Conservation (phyloP, 2,329 filamentous ascomycete genomes). For the Neofusicoccum sp. region DNA sequence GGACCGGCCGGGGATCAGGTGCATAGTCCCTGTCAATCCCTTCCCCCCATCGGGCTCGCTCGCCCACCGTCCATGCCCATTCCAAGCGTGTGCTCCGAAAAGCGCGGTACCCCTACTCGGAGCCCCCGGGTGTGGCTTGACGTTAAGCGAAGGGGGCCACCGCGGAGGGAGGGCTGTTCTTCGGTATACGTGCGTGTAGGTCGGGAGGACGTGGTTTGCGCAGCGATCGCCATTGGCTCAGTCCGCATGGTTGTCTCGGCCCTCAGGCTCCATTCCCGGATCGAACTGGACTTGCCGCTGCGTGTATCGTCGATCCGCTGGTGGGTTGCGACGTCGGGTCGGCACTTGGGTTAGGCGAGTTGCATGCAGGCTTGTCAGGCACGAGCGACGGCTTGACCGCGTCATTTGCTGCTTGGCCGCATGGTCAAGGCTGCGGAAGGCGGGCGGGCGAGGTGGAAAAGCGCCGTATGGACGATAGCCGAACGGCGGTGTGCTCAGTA, state of each 20-base stretch:
- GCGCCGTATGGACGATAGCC: not conserved
- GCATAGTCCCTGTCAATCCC: conserved; percentile 10
- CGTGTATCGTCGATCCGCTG: not conserved
- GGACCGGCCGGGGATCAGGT: not conserved
- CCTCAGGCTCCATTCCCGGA: not conserved
- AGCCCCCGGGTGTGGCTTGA: not conserved
- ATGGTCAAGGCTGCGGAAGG: not conserved
- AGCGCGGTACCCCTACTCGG: not conserved
- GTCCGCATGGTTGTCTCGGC: not conserved
- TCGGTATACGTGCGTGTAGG: not conserved
- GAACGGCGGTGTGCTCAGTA: not conserved
- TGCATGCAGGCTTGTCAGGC: not conserved
- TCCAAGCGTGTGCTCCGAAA: not conserved
- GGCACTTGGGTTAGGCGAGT: not conserved
- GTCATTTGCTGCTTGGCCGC: not conserved
- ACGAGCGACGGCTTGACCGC: not conserved
- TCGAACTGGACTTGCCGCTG: too few relatives aligned
- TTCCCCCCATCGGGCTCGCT: not conserved
- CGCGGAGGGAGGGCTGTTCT: too few relatives aligned
- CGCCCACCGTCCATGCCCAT: not conserved
- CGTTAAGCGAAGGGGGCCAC: not conserved
- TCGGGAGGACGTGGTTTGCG: not conserved
- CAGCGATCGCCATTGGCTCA: not conserved
- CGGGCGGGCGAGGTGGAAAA: not conserved
- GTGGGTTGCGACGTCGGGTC: not conserved